Conservation (phyloP, 495 filamentous ascomycete genomes). For the Aspergillus sclerotioniger region DNA sequence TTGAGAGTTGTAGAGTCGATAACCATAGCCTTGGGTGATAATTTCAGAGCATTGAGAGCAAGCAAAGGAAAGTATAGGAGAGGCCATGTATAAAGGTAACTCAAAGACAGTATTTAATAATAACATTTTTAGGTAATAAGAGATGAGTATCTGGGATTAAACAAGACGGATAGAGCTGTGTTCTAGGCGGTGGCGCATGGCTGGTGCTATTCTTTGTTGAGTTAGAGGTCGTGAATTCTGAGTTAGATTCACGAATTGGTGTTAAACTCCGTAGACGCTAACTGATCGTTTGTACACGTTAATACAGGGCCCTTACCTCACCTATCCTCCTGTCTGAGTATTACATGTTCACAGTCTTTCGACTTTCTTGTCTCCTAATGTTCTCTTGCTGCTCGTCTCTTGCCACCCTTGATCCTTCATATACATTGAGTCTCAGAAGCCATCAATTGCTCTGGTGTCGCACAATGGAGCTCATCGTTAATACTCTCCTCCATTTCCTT, state of each 20-base stretch:
- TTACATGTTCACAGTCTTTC: not conserved
- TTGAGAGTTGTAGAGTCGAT: not conserved
- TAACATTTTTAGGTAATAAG: constrained; percentile 10
- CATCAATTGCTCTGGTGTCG: not conserved
- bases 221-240: constrained; percentile 13
- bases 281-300: not conserved
- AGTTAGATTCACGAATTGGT: constrained; percentile 8
- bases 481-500: constrained; percentile 8
- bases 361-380: not conserved
- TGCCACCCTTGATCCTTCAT: not conserved
- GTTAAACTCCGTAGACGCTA: not conserved
- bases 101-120: constrained; percentile 14
- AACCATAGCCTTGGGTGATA: not conserved
- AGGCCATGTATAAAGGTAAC: constrained; percentile 1
- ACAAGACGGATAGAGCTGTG: constrained; percentile 18
- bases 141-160: constrained; percentile 14
- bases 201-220: constrained; percentile 27
- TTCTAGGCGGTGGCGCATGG: constrained; percentile 16
- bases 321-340: not conserved
- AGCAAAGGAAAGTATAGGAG: constrained; percentile 4
- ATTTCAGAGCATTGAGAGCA: not conserved
- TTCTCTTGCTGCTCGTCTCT: not conserved
- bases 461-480: constrained; percentile 4
- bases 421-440: not conserved
- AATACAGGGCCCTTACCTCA: not conserved